phyloP scores from a whole-genome alignment of 208 protist species.

The Endotrypanum monterogeii region DNA sequence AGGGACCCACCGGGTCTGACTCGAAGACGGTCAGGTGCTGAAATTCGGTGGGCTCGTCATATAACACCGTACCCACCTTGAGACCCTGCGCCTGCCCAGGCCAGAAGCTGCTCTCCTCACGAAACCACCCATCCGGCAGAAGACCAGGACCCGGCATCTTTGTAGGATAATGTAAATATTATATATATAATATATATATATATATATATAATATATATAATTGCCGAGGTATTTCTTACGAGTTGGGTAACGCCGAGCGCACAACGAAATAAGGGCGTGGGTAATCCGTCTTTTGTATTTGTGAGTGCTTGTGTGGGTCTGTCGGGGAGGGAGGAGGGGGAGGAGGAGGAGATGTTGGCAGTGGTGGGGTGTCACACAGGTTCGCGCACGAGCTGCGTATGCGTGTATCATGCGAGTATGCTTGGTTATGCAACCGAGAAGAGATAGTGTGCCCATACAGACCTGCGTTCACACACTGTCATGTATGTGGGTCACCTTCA shows the following conservation, averaged over 20 bases:
- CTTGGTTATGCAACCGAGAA: neutral
- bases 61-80: slow-evolving; percentile 89
- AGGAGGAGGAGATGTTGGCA: too few species aligned
- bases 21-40: slow-evolving; percentile 92
- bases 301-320: neutral
- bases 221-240: neutral
- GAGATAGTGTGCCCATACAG: neutral
- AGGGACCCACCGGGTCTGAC: slow-evolving; percentile 82
- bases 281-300: neutral
- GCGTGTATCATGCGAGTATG: neutral
- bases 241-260: neutral
- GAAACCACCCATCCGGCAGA: slow-evolving; percentile 88
- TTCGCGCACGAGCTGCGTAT: neutral
- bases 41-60: slow-evolving; percentile 78
- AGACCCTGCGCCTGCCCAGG: slow-evolving; percentile 87
- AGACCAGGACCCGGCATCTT: slow-evolving; percentile 76
- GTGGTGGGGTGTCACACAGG: too few species aligned
- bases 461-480: neutral
- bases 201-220: too few species aligned
- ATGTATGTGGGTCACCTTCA: neutral
- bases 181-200: too few species aligned
- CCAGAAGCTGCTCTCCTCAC: slow-evolving; percentile 88
- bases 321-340: neutral
- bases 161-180: too few species aligned
- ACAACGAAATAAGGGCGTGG: neutral